phyloP scores from a whole-genome alignment of 305 asterid genomes.

The Fraxinus paxiana region DNA sequence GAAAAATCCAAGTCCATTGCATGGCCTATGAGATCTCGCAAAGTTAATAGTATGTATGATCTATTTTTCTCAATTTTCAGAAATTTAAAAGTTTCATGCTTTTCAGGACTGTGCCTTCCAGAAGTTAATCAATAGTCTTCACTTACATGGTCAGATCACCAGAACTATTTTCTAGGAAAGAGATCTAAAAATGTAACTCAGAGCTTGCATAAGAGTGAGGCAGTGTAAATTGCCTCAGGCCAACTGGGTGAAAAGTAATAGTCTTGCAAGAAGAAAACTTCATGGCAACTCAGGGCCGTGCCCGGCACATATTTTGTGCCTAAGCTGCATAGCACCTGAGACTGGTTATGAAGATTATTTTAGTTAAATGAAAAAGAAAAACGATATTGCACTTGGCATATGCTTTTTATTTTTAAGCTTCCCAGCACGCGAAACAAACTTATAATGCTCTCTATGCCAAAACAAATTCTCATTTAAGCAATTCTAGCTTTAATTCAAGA shows the following conservation, averaged over 20 bases:
- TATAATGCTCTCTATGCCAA: neutral
- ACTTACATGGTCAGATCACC: neutral
- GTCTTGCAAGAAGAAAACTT: constrained; percentile 4
- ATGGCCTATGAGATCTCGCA: neutral
- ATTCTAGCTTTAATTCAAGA: constrained; percentile 7
- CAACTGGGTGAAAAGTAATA: neutral
- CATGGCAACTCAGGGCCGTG: neutral
- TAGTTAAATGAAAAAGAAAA: neutral
- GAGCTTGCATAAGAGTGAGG: neutral
- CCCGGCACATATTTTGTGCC: neutral
- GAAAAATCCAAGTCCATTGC: neutral
- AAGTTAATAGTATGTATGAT: neutral
- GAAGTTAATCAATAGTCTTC: neutral
- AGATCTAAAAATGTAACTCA: neutral
- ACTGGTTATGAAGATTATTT: neutral
- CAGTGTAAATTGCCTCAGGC: neutral
- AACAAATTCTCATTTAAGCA: neutral
- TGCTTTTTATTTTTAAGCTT: neutral
- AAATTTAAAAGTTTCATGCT: neutral
- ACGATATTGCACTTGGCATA: constrained; percentile 7
- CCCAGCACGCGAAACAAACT: constrained; percentile 3
- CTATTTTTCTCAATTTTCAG: neutral
- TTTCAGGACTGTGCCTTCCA: neutral
- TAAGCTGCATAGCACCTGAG: neutral
- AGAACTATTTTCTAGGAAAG: neutral